A percentile compares a stretch with the other conserved stretches of the same genome.
Conservation (phyloP, 352 stramenopile genomes). For the Pythium brachiatum region DNA sequence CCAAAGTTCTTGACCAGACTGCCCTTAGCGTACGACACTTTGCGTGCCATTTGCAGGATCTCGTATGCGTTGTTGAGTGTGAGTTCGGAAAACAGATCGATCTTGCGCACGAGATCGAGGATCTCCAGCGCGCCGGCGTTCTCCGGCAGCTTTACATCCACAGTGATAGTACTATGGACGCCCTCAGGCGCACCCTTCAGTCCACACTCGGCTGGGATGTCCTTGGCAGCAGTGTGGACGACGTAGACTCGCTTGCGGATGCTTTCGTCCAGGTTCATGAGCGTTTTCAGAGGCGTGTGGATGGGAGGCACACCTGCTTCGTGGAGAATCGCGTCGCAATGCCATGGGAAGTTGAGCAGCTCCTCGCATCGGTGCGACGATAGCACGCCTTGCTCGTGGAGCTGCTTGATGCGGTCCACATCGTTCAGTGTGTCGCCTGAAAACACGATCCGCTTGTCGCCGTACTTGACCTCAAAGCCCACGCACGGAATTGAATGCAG, state of each 20-base stretch:
- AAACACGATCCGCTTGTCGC: slow-evolving; percentile 94
- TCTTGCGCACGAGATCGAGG: slow-evolving; percentile 82
- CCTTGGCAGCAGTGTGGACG: slow-evolving; percentile 91
- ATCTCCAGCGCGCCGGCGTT: slow-evolving; percentile 79
- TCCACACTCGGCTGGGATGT: slow-evolving; percentile 67
- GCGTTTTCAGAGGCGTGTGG: slow-evolving; percentile 93
- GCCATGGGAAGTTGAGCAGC: slow-evolving; percentile 92
- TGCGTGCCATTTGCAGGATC: slow-evolving; percentile 77
- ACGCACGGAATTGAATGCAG: slow-evolving; percentile 96
- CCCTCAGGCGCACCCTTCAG: slow-evolving; percentile 88
- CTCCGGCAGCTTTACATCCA: slow-evolving; percentile 73
- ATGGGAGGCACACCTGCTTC: slow-evolving; percentile 94
- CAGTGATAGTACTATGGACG: slow-evolving; percentile 85
- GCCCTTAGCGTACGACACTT: slow-evolving; percentile 65
- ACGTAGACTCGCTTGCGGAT: slow-evolving; percentile 93
- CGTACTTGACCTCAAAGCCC: slow-evolving; percentile 92
- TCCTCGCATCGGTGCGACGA: slow-evolving; percentile 83
- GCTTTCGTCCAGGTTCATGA: slow-evolving; percentile 84
- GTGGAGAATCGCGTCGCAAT: slow-evolving; percentile 93
- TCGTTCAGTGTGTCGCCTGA: slow-evolving; percentile 96
- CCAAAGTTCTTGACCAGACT: slow-evolving; percentile 49
- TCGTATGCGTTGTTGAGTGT: slow-evolving; percentile 86
- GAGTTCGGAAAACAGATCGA: slow-evolving; percentile 77
- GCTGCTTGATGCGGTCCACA: slow-evolving; percentile 83
- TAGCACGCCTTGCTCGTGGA: slow-evolving; percentile 85